Evolutionary conservation across 148 eudicot species (phyloP), one percentile per base, ranked within the genome.

Genomic region (Limonium bicolor): DNA sequence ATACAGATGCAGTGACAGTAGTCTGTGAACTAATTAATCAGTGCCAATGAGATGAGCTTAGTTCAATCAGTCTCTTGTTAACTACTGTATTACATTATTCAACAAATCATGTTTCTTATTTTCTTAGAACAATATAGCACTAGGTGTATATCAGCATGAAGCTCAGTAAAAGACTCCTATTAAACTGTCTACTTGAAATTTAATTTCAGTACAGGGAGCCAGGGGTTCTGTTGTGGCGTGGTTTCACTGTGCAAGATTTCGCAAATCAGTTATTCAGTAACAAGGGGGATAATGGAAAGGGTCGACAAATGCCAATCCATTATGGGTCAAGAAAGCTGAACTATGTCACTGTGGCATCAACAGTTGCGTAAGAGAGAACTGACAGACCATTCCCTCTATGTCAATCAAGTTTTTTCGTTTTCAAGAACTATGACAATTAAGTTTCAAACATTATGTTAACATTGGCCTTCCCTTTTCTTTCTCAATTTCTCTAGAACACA

Each of bases 301-400:
- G 96, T 36, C 57, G 82, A 59, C 87, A 82, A 50, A 86, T 84
- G 95, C 79, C 74, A 0, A 51, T 73, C 39, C 96, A 81, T 53
- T 84, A 80, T 58, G 82, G 86, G 1, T 80, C 86, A 4, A 75
- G 62, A 15, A 41, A 73, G 35, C 82, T 53, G 58, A 86, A 82
- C 55, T 86, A 53, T 50, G 11, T 81, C 20, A 78, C 81, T n/a
- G 58, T 80, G 26, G 58, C 86, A 4, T 73, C 92, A 23, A 73
- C 95, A 20, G 63, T 80, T 25, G 78, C 77, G 92, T 85, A 80
- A 58, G 75, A 28, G 19, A 25, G 7, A 4, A 10, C 13, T 6
- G 36, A n/a, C 19, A 14, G 2, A 23, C 26, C 13, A 20, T 22
- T 5, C 3, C 8, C 36, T 7, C 21, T 35, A 21, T 15, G 30